Evolutionary conservation across 2,329 filamentous ascomycete genomes (phyloP), one percentile per base, ranked within the genome.

Genomic region (Neoscytalidium dimidiatum): DNA sequence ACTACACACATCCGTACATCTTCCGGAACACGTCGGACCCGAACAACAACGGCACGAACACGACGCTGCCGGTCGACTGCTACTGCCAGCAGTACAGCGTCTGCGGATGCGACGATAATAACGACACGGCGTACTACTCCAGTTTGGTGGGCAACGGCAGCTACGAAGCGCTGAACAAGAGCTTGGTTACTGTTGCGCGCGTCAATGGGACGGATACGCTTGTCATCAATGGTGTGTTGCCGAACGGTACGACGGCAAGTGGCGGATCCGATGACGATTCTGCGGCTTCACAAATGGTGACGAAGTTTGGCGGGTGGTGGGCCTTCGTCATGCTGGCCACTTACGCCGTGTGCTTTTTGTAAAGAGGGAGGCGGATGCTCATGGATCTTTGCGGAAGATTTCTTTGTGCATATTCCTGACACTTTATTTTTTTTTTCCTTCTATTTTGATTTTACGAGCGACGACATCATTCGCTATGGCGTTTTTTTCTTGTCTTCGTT

Each of bases 141-240:
- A 82, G 84, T 8, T 72, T 94, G 9, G 81, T 94, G 48, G 76
- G 76, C 4, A 81, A 83, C 35, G 82, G 81, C 38, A 87, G 82
- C 67, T 88, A 88, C 69, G 72, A 73, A 3, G 78, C 73, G 2
- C 79, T 91, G 61, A 89, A 92, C 78, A 82, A 86, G 70, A 82
- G 81, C 0, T 69, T 92, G 1, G 83, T 92, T 64, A 84, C 81
- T 13, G 84, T 94, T 1, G 85, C 84, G 2, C 78, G 82, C 62
- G 83, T 90, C 67, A 88, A 91, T 64, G 87, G 87, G 57, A 89
- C 84, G 1, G 72, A 73, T 3, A 89, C 86, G 1, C 84, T 95
- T 41, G 80, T 91, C 31, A 79, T 94, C 73, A 92, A 93, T 74
- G 92, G 92, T n/a, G 91, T 89, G 0, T 79, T 94, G 3, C 85